phyloP scores from a whole-genome alignment of 2,329 filamentous ascomycete species.

The Penicillium sumatraense region DNA sequence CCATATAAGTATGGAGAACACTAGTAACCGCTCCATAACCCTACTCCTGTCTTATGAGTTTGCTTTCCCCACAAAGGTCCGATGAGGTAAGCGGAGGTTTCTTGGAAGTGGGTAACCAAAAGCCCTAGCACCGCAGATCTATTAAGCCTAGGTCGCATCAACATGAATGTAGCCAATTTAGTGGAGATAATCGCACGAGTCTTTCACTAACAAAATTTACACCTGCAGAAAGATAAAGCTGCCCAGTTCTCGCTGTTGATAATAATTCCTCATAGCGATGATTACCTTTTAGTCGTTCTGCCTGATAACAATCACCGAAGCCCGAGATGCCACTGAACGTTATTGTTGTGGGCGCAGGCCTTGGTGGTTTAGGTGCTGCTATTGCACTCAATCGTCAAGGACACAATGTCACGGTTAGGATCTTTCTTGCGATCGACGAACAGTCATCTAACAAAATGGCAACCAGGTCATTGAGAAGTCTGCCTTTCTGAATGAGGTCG shows the following conservation, averaged over 20 bases:
- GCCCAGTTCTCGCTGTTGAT: neutral
- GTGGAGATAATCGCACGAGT: neutral
- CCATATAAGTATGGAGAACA: too few relatives aligned
- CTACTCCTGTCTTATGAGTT: too few relatives aligned
- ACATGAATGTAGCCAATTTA: neutral
- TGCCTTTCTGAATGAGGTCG: conserved; percentile 37
- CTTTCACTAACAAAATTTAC: neutral
- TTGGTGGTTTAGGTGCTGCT: conserved; percentile 29
- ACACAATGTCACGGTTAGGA: conserved; percentile 30
- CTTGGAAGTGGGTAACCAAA: neutral
- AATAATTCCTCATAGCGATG: neutral
- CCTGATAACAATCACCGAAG: neutral
- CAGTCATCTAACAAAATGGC: neutral
- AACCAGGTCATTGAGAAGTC: conserved; percentile 31
- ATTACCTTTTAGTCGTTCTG: neutral
- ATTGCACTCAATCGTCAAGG: conserved; percentile 28
- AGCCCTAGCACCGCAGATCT: neutral
- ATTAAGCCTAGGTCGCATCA: neutral
- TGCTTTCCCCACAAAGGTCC: neutral
- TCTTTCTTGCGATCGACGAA: neutral
- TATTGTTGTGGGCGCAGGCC: conserved; percentile 20
- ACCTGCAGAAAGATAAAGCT: neutral
- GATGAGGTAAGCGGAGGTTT: neutral
- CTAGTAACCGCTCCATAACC: too few relatives aligned
- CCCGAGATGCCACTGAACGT: conserved; percentile 11